These are phyloP conservation scores for Paramarasmius palmivorus DNA, from an alignment of 1,284 basidiomycete species.

Conservation along the genomic window DNA sequence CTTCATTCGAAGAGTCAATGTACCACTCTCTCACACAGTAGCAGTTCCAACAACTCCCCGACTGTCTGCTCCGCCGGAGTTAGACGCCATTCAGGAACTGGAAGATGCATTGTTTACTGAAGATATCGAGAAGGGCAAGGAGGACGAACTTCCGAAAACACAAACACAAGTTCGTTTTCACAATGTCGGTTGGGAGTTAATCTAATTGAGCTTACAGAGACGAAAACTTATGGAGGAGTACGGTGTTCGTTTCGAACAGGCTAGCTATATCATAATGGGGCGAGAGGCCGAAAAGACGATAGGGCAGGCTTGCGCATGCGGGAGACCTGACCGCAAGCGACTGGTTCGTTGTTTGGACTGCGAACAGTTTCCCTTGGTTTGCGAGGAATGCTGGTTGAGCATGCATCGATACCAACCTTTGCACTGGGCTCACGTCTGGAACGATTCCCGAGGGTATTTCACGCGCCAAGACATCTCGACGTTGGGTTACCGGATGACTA, in stretches of 20 bases:
- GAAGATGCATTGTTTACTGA: too few relatives aligned
- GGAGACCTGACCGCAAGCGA: background rate
- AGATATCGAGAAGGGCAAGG: too few relatives aligned
- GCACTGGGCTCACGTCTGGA: slow-evolving; percentile 11
- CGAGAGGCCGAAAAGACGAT: background rate
- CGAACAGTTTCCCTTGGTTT: background rate
- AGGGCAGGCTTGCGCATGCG: background rate
- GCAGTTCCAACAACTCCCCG: too few relatives aligned
- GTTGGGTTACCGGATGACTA: slow-evolving; percentile 1
- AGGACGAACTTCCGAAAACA: too few relatives aligned
- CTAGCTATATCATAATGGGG: background rate
- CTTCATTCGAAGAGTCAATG: too few relatives aligned
- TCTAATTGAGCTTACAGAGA: background rate
- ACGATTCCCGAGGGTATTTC: background rate
- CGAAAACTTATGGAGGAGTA: background rate
- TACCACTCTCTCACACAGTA: too few relatives aligned
- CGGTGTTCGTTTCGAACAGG: background rate
- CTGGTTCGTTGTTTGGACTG: slow-evolving; percentile 7
- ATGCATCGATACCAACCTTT: background rate
- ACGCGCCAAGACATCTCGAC: background rate
- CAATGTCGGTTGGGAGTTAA: too few relatives aligned
- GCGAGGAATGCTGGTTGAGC: slow-evolving; percentile 1
- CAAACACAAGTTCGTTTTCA: too few relatives aligned
- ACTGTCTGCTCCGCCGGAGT: too few relatives aligned
- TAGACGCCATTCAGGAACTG: too few relatives aligned